Conservation (phyloP, 73 alveolate species). For the Symbiodinium natans region DNA sequence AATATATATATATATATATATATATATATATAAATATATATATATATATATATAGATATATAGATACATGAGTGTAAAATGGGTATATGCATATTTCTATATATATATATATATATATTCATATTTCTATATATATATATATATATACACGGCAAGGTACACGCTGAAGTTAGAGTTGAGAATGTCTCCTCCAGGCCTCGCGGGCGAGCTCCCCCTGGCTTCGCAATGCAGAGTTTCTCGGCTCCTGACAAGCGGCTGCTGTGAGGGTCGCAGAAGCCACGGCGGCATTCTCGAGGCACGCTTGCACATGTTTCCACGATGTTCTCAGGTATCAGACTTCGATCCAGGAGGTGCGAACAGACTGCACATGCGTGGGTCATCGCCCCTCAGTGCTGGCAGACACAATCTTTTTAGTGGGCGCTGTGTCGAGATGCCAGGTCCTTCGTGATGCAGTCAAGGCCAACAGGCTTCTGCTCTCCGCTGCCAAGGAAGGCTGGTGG, state of each 20-base stretch:
- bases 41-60: too few relatives aligned
- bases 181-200: background rate
- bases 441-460: constrained; percentile 74
- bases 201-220: constrained; percentile 40
- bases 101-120: too few relatives aligned
- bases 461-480: constrained; percentile 14
- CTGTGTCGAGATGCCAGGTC: too few relatives aligned
- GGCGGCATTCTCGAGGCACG: too few relatives aligned
- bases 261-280: background rate
- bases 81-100: too few relatives aligned
- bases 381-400: too few relatives aligned
- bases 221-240: constrained; percentile 19
- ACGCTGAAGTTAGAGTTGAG: background rate
- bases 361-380: too few relatives aligned
- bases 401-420: too few relatives aligned
- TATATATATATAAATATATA: background rate
- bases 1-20: background rate
- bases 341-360: constrained; percentile 45
- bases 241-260: background rate
- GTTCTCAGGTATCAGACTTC: constrained; percentile 34
- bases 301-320: too few relatives aligned
- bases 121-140: too few relatives aligned
- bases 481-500: constrained; percentile 62
- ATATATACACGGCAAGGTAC: too few relatives aligned
- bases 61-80: too few relatives aligned